These are phyloP conservation scores for Ceratocystiopsis brevicomis DNA, from an alignment of 2,329 filamentous ascomycete genomes.

Conservation along the genomic window DNA sequence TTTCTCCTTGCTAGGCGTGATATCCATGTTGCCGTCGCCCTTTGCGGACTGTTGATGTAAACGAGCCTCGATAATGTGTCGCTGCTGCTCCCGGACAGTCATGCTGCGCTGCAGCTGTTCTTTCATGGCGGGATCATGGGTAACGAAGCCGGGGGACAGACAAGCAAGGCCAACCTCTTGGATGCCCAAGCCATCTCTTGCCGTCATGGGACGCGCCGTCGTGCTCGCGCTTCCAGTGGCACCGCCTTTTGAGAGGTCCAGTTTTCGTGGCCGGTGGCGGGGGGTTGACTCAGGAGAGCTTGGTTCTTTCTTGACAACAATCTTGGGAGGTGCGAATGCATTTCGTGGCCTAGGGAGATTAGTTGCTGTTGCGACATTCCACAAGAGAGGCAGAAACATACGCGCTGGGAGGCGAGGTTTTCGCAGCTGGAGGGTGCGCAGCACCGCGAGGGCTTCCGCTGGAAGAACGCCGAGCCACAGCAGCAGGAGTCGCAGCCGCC, in stretches of 20 bases:
- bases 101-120: constrained; percentile 89
- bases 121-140: constrained; percentile 89
- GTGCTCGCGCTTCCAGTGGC: constrained; percentile 31
- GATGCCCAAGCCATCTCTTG: constrained; percentile 60
- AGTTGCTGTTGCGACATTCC: too few species aligned
- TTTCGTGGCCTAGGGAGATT: constrained; percentile 25
- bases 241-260: constrained; percentile 55
- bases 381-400: constrained; percentile 15
- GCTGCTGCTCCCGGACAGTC: constrained; percentile 81
- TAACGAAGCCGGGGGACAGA: constrained; percentile 86
- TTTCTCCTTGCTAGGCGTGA: constrained; percentile 32
- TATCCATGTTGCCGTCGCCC: constrained; percentile 42
- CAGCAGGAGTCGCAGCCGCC: constrained; percentile 22
- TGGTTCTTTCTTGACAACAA: constrained; percentile 93
- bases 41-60: constrained; percentile 74
- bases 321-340: constrained; percentile 47
- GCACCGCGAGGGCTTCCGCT: constrained; percentile 34
- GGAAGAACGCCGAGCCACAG: constrained; percentile 27
- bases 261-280: constrained; percentile 55
- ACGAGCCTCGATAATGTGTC: constrained; percentile 83
- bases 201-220: constrained; percentile 58
- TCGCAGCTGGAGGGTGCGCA: constrained; percentile 20
- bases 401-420: constrained; percentile 40
- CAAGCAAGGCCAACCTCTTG: constrained; percentile 90
- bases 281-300: constrained; percentile 64